These are phyloP conservation scores for Chrysophaeum taylorii DNA, from an alignment of 352 stramenopile species.

Conservation along the genomic window DNA sequence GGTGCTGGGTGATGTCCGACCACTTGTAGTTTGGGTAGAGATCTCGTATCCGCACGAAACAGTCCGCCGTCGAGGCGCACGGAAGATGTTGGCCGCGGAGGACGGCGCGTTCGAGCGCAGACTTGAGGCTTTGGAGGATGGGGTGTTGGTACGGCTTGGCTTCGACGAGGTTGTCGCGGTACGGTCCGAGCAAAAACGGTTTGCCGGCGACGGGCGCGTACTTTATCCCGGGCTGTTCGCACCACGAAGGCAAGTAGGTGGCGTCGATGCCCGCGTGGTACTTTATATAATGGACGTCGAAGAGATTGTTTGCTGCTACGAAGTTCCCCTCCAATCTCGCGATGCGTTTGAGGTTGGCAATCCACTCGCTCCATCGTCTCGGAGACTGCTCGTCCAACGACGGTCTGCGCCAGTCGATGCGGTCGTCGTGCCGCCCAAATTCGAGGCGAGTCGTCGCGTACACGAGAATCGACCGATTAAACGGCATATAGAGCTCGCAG, in stretches of 20 bases:
- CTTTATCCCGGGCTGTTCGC: slow-evolving; percentile 7
- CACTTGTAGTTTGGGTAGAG: no score
- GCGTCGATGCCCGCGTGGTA: slow-evolving; percentile 7
- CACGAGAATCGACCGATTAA: slow-evolving; percentile 2
- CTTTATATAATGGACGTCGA: slow-evolving; percentile 9
- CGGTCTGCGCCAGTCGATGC: background rate
- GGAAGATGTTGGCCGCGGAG: background rate
- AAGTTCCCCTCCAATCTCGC: slow-evolving; percentile 1
- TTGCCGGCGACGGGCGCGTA: background rate
- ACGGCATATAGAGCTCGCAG: slow-evolving; percentile 15
- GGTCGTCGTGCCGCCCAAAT: slow-evolving; percentile 9
- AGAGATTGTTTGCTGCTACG: slow-evolving; percentile 8
- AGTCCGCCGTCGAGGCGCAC: no score
- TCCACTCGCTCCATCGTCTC: slow-evolving; percentile 2
- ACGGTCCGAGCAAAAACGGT: background rate
- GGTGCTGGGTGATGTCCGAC: no score
- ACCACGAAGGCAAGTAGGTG: slow-evolving; percentile 3
- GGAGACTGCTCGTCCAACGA: background rate
- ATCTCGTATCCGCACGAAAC: no score
- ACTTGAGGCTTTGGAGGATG: background rate
- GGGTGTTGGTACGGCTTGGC: slow-evolving; percentile 4
- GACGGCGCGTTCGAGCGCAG: background rate
- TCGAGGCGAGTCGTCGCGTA: slow-evolving; percentile 2
- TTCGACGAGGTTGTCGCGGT: background rate
- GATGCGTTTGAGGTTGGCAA: background rate